Conservation (phyloP, 257 asterid species). For the Solanum sejunctum region DNA sequence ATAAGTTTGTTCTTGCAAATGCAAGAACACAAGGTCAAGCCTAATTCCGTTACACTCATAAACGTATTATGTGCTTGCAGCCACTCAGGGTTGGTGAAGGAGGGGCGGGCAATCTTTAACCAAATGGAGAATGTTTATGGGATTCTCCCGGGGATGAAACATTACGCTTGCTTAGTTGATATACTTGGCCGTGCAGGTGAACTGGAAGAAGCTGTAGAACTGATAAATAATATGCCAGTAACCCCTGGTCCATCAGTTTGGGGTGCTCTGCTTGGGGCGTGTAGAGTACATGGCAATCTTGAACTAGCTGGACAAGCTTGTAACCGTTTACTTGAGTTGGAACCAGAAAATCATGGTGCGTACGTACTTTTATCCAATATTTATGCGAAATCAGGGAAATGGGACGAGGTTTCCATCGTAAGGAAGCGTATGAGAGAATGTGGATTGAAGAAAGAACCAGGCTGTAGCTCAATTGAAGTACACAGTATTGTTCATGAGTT, state of each 20-base stretch:
- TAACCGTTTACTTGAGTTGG: constrained; percentile 39
- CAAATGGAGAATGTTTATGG: constrained; percentile 43
- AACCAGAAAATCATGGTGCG: constrained; percentile 63
- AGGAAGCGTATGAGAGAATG: constrained; percentile 50
- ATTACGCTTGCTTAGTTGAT: constrained; percentile 78
- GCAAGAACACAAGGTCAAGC: constrained; percentile 48
- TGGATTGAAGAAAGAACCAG: constrained; percentile 77
- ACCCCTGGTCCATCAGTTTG: constrained; percentile 46
- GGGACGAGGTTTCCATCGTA: constrained; percentile 54
- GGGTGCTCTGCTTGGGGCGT: constrained; percentile 78
- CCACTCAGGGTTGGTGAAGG: constrained; percentile 69
- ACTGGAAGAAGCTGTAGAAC: constrained; percentile 40
- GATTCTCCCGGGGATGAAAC: constrained; percentile 39
- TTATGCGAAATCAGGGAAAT: constrained; percentile 46
- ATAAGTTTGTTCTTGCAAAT: constrained; percentile 44
- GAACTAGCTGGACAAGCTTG: constrained; percentile 52
- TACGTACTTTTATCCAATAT: constrained; percentile 53
- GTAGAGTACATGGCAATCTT: constrained; percentile 43
- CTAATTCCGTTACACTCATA: constrained; percentile 55
- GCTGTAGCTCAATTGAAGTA: constrained; percentile 67
- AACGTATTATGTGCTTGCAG: constrained; percentile 66
- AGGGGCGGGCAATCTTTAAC: constrained; percentile 34
- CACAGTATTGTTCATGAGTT: constrained; percentile 59
- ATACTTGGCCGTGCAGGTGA: constrained; percentile 72
- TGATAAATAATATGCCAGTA: constrained; percentile 50